Conservation (phyloP, 306 rosid genomes). For the Lagenaria siceraria region DNA sequence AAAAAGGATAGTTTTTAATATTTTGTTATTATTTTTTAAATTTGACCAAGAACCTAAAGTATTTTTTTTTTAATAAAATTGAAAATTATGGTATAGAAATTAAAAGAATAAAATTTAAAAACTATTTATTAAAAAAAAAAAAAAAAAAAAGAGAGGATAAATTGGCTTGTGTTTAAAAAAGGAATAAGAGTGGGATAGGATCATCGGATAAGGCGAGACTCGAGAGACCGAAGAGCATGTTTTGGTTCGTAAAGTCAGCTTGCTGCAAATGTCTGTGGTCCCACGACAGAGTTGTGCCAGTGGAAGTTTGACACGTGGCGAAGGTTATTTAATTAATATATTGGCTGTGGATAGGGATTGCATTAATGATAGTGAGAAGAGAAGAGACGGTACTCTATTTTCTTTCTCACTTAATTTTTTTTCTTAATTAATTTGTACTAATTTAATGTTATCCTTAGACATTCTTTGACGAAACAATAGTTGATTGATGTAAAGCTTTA, state of each 20-base stretch:
- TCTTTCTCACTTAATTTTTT: too few species aligned
- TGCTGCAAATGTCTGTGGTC: neutral
- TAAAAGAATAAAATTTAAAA: too few species aligned
- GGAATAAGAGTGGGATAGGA: neutral
- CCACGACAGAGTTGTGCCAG: neutral
- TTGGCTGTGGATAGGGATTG: neutral
- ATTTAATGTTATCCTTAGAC: neutral
- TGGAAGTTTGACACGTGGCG: neutral
- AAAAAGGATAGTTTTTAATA: too few species aligned
- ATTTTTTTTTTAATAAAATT: too few species aligned
- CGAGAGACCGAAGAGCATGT: neutral
- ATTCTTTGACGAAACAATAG: neutral
- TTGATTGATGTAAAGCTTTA: neutral
- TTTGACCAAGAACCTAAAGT: too few species aligned
- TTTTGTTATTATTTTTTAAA: too few species aligned
- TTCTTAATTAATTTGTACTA: too few species aligned
- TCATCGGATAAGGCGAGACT: too few species aligned
- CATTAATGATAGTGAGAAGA: neutral
- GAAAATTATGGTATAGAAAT: too few species aligned
- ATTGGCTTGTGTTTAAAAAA: too few species aligned
- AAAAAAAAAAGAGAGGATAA: too few species aligned
- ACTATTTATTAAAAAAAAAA: too few species aligned
- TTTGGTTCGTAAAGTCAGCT: neutral
- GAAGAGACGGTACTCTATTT: neutral
- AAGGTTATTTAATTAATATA: neutral